Evolutionary conservation across 306 rosid species (phyloP), one percentile per base, ranked within the genome.

Genomic region (Vachellia pachyceras): DNA sequence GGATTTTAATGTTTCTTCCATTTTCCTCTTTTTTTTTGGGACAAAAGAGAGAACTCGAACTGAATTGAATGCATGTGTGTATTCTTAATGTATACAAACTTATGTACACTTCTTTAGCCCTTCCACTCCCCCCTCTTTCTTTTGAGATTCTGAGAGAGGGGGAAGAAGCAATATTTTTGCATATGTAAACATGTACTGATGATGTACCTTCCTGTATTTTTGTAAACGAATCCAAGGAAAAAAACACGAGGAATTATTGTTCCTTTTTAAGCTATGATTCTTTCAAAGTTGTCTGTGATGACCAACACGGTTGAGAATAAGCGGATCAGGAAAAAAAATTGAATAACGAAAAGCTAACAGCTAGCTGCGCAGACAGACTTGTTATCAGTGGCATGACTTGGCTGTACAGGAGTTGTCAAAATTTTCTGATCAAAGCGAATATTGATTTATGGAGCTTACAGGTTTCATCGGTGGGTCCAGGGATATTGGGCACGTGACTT

Each of bases 311-410:
- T 45, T 75, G 8, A 25, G 44, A 75, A 57, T n/a, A 22, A 60
- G 61, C 64, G n/a, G 68, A 29, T 29, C 33, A 29, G 33, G 33
- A 68, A 41, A 52, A 52, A 55, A 74, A 39, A 46, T 83, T 58
- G 36, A 58, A 22, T 58, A 22, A 58, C 64, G 65, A 58, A 63
- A 35, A 20, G 0, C 33, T 29, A 54, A 73, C 63, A 54, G 68
- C 66, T 40, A 47, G 84, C 23, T 0, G 25, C 10, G n/a, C n/a
- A 80, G 79, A 77, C 76, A 77, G 42, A 72, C 77, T 77, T 74
- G 72, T 73, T 39, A 5, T 49, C 14, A 80, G 85, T 79, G 86
- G 84, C 77, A 77, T 75, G 86, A 81, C 83, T 84, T 80, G 89
- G 91, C 88, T 55, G 47, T 61, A 36, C 58, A 7, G 25, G n/a